These are phyloP conservation scores for Starmerella sirachaensis DNA, from an alignment of 805 yeast species.

Conservation along the genomic window DNA sequence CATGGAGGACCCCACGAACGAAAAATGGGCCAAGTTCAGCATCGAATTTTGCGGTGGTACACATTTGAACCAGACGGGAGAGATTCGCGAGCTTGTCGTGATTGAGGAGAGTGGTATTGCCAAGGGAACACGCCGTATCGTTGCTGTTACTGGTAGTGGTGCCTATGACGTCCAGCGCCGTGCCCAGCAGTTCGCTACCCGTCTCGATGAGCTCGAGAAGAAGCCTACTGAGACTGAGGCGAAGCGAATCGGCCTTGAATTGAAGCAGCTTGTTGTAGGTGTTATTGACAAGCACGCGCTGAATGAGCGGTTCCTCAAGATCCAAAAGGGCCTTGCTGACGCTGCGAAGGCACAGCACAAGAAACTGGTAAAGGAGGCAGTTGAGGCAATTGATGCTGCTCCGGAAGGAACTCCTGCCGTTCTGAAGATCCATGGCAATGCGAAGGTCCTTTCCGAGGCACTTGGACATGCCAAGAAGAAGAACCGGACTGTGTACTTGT, in stretches of 20 bases:
- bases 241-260: slow-evolving; percentile 71
- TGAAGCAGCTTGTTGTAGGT: slow-evolving; percentile 73
- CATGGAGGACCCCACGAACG: slow-evolving; percentile 53
- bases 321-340: slow-evolving; percentile 81
- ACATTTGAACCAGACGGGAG: slow-evolving; percentile 84
- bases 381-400: slow-evolving; percentile 60
- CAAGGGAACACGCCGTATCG: slow-evolving; percentile 96
- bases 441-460: slow-evolving; percentile 91
- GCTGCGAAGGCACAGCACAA: slow-evolving; percentile 79
- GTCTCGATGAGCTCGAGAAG: slow-evolving; percentile 46
- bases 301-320: slow-evolving; percentile 57
- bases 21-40: slow-evolving; percentile 66
- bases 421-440: slow-evolving; percentile 56
- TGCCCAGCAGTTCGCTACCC: slow-evolving; percentile 57
- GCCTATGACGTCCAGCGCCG: slow-evolving; percentile 83
- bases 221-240: slow-evolving; percentile 66
- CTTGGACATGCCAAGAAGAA: slow-evolving; percentile 47
- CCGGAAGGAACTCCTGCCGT: slow-evolving; percentile 43
- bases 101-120: slow-evolving; percentile 96
- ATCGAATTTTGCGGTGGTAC: slow-evolving; percentile 99
- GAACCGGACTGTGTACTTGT: slow-evolving; percentile 22
- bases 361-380: slow-evolving; percentile 69
- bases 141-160: slow-evolving; percentile 86
- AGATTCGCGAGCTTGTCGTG: slow-evolving; percentile 79
- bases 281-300: slow-evolving; percentile 67